Evolutionary conservation across 2,329 filamentous ascomycete genomes (phyloP), one percentile per base, ranked within the genome.

Genomic region (Coniochaeta sp.): DNA sequence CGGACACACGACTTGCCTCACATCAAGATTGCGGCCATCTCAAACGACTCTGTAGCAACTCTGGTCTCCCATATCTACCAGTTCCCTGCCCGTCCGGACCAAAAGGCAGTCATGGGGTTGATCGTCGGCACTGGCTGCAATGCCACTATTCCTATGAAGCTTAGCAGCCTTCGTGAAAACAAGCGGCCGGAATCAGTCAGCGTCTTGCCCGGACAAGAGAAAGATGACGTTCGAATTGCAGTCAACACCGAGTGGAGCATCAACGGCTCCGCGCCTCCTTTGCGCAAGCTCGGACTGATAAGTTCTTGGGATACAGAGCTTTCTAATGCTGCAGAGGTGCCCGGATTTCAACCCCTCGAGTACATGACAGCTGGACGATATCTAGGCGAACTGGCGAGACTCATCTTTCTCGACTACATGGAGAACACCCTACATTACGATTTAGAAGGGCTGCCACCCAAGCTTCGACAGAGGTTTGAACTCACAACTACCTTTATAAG

Each of bases 181-280:
- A 93, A 93, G 70, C 73, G 77, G 66, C 85, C 75, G 57, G 73
- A 67, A 63, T 78, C 74, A 47, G 74, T 85, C 54, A 77, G 77
- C 62, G 72, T 79, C 7, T 73, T 84, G 38, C 78, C 78, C 17
- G 79, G 74, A 16, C 74, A 74, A 63, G 71, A 74, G 60, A 64
- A 77, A 1, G 74, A 78, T 14, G 79, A 88, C 7, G 76, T 82
- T n/a, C 87, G 84, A 65, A 87, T 92, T 16, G 84, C 90, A 4
- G 85, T 93, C 63, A 93, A 93, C 69, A 93, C 90, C 0, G 90
- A 95, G 73, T 93, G 89, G 88, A 90, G 88, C 58, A 91, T 95
- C 66, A 87, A 87, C 28, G 90, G 90, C 7, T 85, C 89, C 2
- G 86, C 85, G n/a, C 77, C 80, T 7, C 88, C 90, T 0, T 75